A percentile compares a stretch with the other conserved stretches of the same genome.
These are phyloP conservation scores for Rhizopogon salebrosus DNA, from an alignment of 768 basidiomycete species.

Conservation along the genomic window DNA sequence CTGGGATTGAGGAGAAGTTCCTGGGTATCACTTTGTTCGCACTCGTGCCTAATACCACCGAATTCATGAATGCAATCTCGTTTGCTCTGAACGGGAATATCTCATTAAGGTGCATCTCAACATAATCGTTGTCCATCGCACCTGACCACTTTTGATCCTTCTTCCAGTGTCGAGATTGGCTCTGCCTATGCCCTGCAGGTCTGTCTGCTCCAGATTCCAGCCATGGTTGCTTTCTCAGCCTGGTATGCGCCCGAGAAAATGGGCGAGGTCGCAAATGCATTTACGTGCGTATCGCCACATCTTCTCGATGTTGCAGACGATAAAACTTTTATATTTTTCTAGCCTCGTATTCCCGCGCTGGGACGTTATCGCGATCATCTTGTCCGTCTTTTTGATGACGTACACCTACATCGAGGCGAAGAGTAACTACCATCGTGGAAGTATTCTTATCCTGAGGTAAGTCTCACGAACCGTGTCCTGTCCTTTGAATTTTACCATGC, in stretches of 20 bases:
- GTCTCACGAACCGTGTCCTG: conserved; percentile 3
- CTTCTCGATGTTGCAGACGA: neutral
- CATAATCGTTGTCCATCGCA: neutral
- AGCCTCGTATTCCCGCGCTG: conserved; percentile 97
- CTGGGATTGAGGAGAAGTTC: conserved; percentile 96
- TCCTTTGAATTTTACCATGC: neutral
- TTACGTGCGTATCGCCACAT: conserved; percentile 64
- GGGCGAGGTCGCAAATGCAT: conserved; percentile 84
- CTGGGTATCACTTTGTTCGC: conserved; percentile 95
- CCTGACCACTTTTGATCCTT: conserved; percentile 2
- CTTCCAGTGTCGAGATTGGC: conserved; percentile 92
- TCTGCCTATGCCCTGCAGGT: conserved; percentile 99
- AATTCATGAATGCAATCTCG: conserved; percentile 99
- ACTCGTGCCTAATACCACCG: conserved; percentile 96
- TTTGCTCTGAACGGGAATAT: conserved; percentile 98
- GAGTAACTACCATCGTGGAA: conserved; percentile 96
- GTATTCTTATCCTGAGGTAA: conserved; percentile 90
- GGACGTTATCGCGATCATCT: conserved; percentile 92
- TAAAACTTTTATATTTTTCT: conserved; percentile 4
- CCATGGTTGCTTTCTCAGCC: conserved; percentile 98
- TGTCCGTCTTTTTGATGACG: conserved; percentile 96
- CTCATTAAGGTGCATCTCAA: conserved; percentile 68
- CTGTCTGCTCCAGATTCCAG: conserved; percentile 94
- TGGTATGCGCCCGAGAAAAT: conserved; percentile 86
- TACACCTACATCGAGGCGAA: conserved; percentile 99